Evolutionary conservation across 805 yeast genomes (phyloP), one percentile per base, ranked within the genome.

Genomic region (Aciculoconidium aculeatum): DNA sequence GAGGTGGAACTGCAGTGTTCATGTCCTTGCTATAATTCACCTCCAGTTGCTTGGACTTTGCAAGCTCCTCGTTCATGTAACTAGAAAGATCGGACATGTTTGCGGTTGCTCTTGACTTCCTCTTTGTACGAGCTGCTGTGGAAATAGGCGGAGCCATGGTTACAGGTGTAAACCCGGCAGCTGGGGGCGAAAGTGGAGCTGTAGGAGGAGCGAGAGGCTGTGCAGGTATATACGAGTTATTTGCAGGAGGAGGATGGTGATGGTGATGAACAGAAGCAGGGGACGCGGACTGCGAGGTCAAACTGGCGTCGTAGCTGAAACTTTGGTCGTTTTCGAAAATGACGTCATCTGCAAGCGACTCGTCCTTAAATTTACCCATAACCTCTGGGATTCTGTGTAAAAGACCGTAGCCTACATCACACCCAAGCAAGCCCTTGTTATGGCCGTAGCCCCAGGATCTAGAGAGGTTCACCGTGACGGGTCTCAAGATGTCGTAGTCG

Each of bases 331-430:
- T 42, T 28, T 60, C 66, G 36, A 57, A 58, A 22, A 59, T 30
- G 5, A 58, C 45, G 41, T 59, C 65, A 22, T 57, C 62, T 14
- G 45, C 41, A 9, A 57, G 28, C n/a, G 51, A 41, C 9, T 43
- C 42, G 14, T 35, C 39, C n/a, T 62, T 72, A 46, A 70, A 74
- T 34, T 70, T 68, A 0, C 71, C 73, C 7, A 67, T 49, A 4
- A 75, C 80, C 34, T 76, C 74, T 1, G 97, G 96, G n/a, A 84
- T 57, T 36, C 92, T 63, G 50, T 90, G 97, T 28, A 90, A 61
- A 29, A 82, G 67, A 0, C 98, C 98, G 46, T 87, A 88, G 0
- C 96, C 97, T 11, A 90, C 94, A 40, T 88, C 94, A 58, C 96
- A 87, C 2, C 98, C 98, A 20, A 90, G 58, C 20, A 86, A 63